These are phyloP conservation scores for Curvularia lunata DNA, from an alignment of 2,329 filamentous ascomycete genomes.

Conservation along the genomic window DNA sequence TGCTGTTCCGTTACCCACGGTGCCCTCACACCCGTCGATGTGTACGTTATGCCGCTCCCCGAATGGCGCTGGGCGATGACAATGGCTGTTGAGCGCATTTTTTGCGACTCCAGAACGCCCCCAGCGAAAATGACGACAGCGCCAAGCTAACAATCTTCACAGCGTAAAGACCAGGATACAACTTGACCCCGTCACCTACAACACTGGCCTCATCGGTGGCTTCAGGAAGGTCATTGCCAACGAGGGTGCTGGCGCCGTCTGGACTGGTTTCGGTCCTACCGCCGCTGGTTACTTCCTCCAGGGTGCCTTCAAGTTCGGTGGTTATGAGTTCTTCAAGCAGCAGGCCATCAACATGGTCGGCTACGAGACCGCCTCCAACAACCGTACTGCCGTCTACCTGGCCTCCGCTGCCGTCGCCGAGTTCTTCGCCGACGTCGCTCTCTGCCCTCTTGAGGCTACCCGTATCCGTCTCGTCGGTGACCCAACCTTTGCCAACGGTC, in stretches of 20 bases:
- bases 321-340: conserved; percentile 97
- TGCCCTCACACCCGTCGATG: conserved; percentile 95
- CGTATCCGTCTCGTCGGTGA: conserved; percentile 92
- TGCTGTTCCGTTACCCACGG: conserved; percentile 99
- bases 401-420: conserved; percentile 67
- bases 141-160: conserved; percentile 34
- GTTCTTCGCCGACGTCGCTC: conserved; percentile 77
- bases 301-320: conserved; percentile 91
- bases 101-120: conserved; percentile 18
- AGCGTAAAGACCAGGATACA: conserved; percentile 97
- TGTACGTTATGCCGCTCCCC: conserved; percentile 70
- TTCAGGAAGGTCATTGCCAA: conserved; percentile 80
- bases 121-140: conserved; percentile 21
- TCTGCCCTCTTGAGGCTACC: conserved; percentile 91
- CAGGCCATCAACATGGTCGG: conserved; percentile 82
- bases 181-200: conserved; percentile 88
- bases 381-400: conserved; percentile 82
- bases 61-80: conserved; percentile 17
- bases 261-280: conserved; percentile 85
- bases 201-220: conserved; percentile 83
- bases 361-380: conserved; percentile 70
- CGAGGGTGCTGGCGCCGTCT: conserved; percentile 84
- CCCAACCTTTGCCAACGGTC: conserved; percentile 81
- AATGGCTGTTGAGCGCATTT: conserved; percentile 36
- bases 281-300: conserved; percentile 92